Evolutionary conservation across 192 early-diverging fungal species (phyloP).

Genomic region (Backusella westeae): DNA sequence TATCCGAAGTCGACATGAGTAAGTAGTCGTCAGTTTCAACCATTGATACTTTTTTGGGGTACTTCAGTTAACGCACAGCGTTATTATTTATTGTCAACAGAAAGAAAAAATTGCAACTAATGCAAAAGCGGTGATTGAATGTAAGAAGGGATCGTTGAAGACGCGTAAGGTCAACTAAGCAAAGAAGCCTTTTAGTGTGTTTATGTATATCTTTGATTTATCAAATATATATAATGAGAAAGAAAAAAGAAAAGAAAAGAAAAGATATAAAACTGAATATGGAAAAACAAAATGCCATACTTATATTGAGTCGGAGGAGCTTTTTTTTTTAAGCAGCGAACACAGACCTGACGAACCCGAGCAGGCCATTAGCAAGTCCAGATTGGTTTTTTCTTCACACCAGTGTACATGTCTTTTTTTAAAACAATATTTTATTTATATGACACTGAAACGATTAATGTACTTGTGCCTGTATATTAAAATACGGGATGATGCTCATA

Average conservation of each 20-base stretch:
- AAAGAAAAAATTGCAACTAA: background rate
- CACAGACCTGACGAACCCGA: constrained; percentile 1
- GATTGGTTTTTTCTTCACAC: background rate
- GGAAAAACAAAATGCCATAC: background rate
- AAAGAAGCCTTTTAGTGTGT: background rate
- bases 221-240: constrained; percentile 7
- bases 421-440: background rate
- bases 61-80: constrained; percentile 1
- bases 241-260: constrained; percentile 2
- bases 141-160: background rate
- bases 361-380: background rate
- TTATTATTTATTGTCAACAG: background rate
- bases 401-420: background rate
- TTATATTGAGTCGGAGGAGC: constrained; percentile 1
- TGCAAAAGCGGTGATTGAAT: background rate
- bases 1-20: constrained; percentile 12
- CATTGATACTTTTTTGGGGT: constrained; percentile 4
- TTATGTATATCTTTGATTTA: constrained; percentile 3
- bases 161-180: constrained; percentile 7
- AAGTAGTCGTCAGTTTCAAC: constrained; percentile 19
- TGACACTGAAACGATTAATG: background rate
- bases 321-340: constrained; percentile 2
- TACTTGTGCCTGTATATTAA: background rate
- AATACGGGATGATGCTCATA: background rate
- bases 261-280: background rate